These are phyloP conservation scores for Lachnellula willkommii DNA, from an alignment of 2,329 filamentous ascomycete genomes.

Conservation along the genomic window DNA sequence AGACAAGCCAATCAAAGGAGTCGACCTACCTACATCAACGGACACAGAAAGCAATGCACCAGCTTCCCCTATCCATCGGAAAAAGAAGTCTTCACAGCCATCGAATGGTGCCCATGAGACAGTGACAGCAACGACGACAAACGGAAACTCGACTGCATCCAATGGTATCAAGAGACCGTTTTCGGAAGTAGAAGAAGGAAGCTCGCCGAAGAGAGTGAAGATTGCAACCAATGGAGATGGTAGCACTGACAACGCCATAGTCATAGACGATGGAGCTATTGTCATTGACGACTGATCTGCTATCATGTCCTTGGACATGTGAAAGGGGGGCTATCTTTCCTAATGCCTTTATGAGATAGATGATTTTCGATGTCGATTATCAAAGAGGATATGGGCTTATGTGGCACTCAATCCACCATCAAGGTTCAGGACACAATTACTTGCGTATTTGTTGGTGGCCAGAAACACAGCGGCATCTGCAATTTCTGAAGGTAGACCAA, in stretches of 20 bases:
- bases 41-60: conserved; percentile 8
- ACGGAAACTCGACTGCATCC: conserved; percentile 8
- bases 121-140: conserved; percentile 7
- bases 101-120: conserved; percentile 13
- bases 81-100: conserved; percentile 17
- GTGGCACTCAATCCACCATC: conserved; percentile 75
- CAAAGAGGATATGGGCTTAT: conserved; percentile 33
- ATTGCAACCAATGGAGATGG: conserved; percentile 35
- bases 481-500: conserved; percentile 65
- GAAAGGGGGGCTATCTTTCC: not conserved
- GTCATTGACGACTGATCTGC: conserved; percentile 57
- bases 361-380: not conserved
- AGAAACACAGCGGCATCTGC: conserved; percentile 80
- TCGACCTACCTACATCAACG: conserved; percentile 19
- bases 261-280: conserved; percentile 50
- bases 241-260: conserved; percentile 28
- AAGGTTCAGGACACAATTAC: conserved; percentile 80
- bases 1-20: conserved; percentile 49
- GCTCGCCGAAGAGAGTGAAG: conserved; percentile 28
- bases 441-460: conserved; percentile 72
- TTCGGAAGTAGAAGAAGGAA: conserved; percentile 20
- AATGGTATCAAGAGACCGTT: conserved; percentile 31
- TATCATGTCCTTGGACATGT: not conserved
- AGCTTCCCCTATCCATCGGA: conserved; percentile 24
- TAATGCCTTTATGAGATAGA: not conserved